Evolutionary conservation across 352 stramenopile species (phyloP).

Genomic region (Phytophthora tentaculata): DNA sequence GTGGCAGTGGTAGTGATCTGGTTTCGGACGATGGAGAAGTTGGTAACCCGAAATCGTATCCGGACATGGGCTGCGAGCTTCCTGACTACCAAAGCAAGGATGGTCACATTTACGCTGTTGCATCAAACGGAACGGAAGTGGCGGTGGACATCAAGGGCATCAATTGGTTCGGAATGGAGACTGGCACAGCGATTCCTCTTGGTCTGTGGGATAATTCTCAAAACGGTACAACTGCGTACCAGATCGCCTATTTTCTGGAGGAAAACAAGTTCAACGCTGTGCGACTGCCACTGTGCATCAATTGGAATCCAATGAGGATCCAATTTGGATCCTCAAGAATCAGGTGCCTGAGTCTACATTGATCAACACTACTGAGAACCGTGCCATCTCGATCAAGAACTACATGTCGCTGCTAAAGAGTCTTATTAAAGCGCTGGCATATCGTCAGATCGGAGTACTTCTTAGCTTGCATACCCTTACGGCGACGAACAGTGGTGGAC

Average conservation of each 20-base stretch:
- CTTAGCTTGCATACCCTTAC: slow-evolving; percentile 56
- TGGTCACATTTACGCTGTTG: slow-evolving; percentile 56
- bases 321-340: slow-evolving; percentile 67
- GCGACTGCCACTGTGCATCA: slow-evolving; percentile 51
- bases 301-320: no score
- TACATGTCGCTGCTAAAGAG: slow-evolving; percentile 57
- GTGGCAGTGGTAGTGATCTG: slow-evolving; percentile 40
- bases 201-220: slow-evolving; percentile 67
- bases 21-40: slow-evolving; percentile 36
- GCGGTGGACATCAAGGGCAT: slow-evolving; percentile 66
- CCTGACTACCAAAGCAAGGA: slow-evolving; percentile 73
- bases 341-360: slow-evolving; percentile 44
- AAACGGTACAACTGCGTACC: slow-evolving; percentile 64
- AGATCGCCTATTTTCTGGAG: slow-evolving; percentile 45
- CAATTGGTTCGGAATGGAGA: slow-evolving; percentile 80
- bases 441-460: slow-evolving; percentile 43
- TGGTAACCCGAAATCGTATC: slow-evolving; percentile 78
- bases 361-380: slow-evolving; percentile 62
- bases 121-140: slow-evolving; percentile 53
- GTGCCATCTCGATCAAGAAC: slow-evolving; percentile 54
- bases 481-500: slow-evolving; percentile 31
- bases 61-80: slow-evolving; percentile 52
- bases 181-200: slow-evolving; percentile 53
- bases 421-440: slow-evolving; percentile 43
- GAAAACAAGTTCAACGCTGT: slow-evolving; percentile 58